Conservation (phyloP, 1,284 basidiomycete genomes). For the Ustilago hordei region DNA sequence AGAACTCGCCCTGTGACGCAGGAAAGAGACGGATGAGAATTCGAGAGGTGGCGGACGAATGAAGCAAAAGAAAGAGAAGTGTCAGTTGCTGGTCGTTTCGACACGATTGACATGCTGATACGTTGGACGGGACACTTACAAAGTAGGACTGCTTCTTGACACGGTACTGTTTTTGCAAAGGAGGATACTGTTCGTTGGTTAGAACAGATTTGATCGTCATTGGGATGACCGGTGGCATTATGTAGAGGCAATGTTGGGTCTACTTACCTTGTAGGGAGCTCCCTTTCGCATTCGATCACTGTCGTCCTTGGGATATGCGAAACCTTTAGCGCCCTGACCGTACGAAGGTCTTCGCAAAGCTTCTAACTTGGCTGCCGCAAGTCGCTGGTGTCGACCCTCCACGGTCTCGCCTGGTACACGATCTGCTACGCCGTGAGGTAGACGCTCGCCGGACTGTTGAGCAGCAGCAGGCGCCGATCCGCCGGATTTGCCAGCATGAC, state of each 20-base stretch:
- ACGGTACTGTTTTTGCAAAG: slow-evolving; percentile 59
- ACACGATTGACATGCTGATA: no score
- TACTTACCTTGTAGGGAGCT: slow-evolving; percentile 63
- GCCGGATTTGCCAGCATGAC: slow-evolving; percentile 11
- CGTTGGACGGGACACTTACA: slow-evolving; percentile 36
- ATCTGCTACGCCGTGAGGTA: slow-evolving; percentile 53
- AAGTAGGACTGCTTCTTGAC: slow-evolving; percentile 64
- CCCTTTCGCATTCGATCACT: slow-evolving; percentile 61
- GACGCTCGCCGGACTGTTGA: slow-evolving; percentile 20
- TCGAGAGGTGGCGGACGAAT: neutral
- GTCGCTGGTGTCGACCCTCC: slow-evolving; percentile 55
- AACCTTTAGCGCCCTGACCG: slow-evolving; percentile 57
- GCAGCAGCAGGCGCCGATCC: slow-evolving; percentile 22
- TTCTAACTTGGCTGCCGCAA: slow-evolving; percentile 58
- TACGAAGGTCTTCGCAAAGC: slow-evolving; percentile 56
- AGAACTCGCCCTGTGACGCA: slow-evolving; percentile 13
- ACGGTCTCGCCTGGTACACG: slow-evolving; percentile 64
- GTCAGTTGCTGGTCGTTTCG: neutral
- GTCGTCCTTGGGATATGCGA: slow-evolving; percentile 61
- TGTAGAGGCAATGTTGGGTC: no score
- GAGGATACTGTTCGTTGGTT: slow-evolving; percentile 59
- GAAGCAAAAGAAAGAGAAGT: neutral
- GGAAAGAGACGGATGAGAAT: neutral
- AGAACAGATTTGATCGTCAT: slow-evolving; percentile 46
- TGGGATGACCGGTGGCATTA: slow-evolving; percentile 14